Evolutionary conservation across 257 asterid genomes (phyloP), one percentile per base, ranked within the genome.

Genomic region (Gardenia jasminoides): DNA sequence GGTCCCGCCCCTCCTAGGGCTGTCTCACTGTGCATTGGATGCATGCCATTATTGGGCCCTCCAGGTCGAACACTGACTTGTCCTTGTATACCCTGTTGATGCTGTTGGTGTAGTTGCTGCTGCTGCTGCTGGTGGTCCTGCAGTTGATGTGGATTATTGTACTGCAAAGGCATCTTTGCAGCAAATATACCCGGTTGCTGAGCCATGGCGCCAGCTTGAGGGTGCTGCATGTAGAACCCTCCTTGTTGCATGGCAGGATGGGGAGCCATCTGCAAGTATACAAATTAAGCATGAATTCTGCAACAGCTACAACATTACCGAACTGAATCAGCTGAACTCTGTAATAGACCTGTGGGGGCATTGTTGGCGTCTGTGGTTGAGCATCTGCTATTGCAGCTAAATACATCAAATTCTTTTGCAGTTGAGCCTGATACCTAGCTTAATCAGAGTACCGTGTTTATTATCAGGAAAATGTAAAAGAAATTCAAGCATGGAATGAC

Each of bases 311-410:
- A 20, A 72, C 67, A 28, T 10, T 12, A 61, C 54, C 56, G 15
- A 81, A 19, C 58, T 19, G 67, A 47, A 79, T 44, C 20, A 78
- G n/a, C 70, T 15, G 56, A 20, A 39, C 48, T 11, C 39, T 64
- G 75, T 28, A 61, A 56, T 73, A 67, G 70, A 91, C 97, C 94
- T 91, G 96, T 43, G 88, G 87, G 46, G 96, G 91, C 88, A 90
- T 80, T 47, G 95, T 62, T 50, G 97, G 93, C 78, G 96, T 82
- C 81, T 89, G 98, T 28, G 97, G 97, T 76, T 92, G 98, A 72
- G 97, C 96, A 85, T 94, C 98, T 20, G 98, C 98, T 58, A 94
- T 91, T 36, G 98, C 97, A 68, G 98, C 98, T 83, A 94, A 90
- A 87, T 94, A 93, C 98, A 94, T 92, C 89, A 94, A 86, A 79